A percentile compares a stretch with the other conserved stretches of the same genome.
Conservation (phyloP, 2,329 filamentous ascomycete species). For the Helotiales sp. region DNA sequence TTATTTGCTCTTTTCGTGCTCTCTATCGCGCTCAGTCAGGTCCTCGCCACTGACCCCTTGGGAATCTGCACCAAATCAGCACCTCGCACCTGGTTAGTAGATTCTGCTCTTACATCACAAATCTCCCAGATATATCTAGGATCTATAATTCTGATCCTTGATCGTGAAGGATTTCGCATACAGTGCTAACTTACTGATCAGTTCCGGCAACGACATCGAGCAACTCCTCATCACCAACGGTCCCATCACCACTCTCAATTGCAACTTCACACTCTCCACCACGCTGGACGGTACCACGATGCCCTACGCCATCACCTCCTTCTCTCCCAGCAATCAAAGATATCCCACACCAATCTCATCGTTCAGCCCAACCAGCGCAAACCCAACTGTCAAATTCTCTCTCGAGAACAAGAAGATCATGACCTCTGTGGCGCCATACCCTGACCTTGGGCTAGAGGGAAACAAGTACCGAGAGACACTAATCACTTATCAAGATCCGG, state of each 20-base stretch:
- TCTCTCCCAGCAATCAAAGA: not conserved
- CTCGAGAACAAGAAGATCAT: conserved; percentile 1
- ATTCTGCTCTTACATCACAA: too few relatives aligned
- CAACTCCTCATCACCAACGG: not conserved
- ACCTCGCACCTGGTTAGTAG: not conserved
- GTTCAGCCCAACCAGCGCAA: not conserved
- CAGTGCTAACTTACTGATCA: too few relatives aligned
- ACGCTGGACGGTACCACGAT: not conserved
- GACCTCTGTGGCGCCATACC: not conserved
- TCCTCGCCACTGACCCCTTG: not conserved
- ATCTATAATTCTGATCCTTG: too few relatives aligned
- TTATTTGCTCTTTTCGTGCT: not conserved
- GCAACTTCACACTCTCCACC: not conserved
- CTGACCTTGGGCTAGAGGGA: not conserved
- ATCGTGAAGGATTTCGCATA: too few relatives aligned
- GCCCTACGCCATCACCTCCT: not conserved
- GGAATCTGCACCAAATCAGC: not conserved
- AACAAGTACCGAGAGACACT: not conserved
- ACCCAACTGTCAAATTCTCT: conserved; percentile 2
- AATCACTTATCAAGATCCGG: not conserved
- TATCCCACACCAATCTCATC: not conserved
- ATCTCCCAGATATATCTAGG: too few relatives aligned
- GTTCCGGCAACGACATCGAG: not conserved
- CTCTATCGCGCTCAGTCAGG: conserved; percentile 23
- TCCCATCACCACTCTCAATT: not conserved